phyloP scores from a whole-genome alignment of 2,329 filamentous ascomycete species.

The Aspergillus sp. region DNA sequence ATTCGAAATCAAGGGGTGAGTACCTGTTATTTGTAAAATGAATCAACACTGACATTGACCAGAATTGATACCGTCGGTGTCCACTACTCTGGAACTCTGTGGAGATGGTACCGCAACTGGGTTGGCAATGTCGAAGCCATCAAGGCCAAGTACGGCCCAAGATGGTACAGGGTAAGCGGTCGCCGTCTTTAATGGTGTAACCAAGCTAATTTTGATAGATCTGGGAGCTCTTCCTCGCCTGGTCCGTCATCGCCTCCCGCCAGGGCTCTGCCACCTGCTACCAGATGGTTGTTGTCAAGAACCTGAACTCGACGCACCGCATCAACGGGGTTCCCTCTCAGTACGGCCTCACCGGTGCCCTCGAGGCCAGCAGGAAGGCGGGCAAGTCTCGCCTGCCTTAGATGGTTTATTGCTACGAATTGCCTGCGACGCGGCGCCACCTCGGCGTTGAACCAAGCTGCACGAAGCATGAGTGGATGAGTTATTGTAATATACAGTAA shows the following conservation, averaged over 20 bases:
- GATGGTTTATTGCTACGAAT: background rate
- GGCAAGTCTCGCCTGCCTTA: conserved; percentile 1
- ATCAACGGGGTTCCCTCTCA: conserved; percentile 71
- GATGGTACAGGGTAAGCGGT: conserved; percentile 85
- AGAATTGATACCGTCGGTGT: conserved; percentile 86
- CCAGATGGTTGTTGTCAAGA: conserved; percentile 85
- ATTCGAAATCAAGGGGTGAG: conserved; percentile 76
- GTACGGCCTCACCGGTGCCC: conserved; percentile 67
- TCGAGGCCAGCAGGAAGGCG: conserved; percentile 40
- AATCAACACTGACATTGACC: background rate
- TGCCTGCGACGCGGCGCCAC: too few species aligned
- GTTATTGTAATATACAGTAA: too few species aligned
- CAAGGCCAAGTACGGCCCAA: conserved; percentile 87
- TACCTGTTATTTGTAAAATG: background rate
- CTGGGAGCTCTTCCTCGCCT: conserved; percentile 89
- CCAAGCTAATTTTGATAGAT: conserved; percentile 53
- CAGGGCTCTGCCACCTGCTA: conserved; percentile 83
- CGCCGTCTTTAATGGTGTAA: background rate
- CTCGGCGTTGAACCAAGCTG: too few species aligned
- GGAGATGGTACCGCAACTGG: conserved; percentile 99
- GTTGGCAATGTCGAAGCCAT: conserved; percentile 90
- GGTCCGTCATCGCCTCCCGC: conserved; percentile 78
- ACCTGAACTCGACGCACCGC: conserved; percentile 82
- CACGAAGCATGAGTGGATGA: too few species aligned
- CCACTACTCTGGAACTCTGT: conserved; percentile 94